These are phyloP conservation scores for Epicoccum nigrum DNA, from an alignment of 2,329 filamentous ascomycete species.

Conservation along the genomic window DNA sequence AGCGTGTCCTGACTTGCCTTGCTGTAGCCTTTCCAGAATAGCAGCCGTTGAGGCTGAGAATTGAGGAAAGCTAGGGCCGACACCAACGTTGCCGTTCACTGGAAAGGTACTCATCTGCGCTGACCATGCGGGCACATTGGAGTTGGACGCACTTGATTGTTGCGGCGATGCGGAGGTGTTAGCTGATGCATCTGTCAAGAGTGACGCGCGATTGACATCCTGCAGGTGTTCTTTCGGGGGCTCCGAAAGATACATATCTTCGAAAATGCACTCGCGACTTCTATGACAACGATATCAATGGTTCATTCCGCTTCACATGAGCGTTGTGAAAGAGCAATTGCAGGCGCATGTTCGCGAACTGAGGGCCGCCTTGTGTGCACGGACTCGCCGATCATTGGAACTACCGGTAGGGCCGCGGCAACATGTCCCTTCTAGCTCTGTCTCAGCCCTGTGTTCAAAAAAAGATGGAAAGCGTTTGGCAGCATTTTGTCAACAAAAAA, in stretches of 20 bases:
- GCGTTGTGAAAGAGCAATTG: conserved; percentile 13
- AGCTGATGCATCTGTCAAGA: conserved; percentile 22
- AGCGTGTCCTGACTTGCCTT: conserved; percentile 40
- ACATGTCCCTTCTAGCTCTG: not conserved
- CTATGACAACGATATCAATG: conserved; percentile 13
- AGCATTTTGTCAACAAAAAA: not conserved
- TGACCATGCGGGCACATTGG: conserved; percentile 34
- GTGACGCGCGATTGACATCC: conserved; percentile 29
- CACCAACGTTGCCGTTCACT: conserved; percentile 3
- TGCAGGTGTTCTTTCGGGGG: conserved; percentile 12
- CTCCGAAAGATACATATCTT: conserved; percentile 29
- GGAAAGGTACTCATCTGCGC: conserved; percentile 36
- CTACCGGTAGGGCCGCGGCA: too few relatives aligned
- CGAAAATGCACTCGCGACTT: conserved; percentile 19
- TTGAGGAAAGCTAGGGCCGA: conserved; percentile 33
- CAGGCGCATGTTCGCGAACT: conserved; percentile 6
- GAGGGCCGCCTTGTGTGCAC: conserved; percentile 12
- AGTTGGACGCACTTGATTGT: conserved; percentile 27
- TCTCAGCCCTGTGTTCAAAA: conserved; percentile 3
- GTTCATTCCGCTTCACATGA: conserved; percentile 3
- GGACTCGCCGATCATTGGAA: conserved; percentile 13
- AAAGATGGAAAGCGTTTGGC: not conserved
- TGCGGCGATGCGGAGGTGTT: conserved; percentile 30
- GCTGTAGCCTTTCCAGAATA: conserved; percentile 49
- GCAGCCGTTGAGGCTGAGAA: conserved; percentile 51